Conservation (phyloP, 2,329 filamentous ascomycete species). For the Escovopsis sp. region DNA sequence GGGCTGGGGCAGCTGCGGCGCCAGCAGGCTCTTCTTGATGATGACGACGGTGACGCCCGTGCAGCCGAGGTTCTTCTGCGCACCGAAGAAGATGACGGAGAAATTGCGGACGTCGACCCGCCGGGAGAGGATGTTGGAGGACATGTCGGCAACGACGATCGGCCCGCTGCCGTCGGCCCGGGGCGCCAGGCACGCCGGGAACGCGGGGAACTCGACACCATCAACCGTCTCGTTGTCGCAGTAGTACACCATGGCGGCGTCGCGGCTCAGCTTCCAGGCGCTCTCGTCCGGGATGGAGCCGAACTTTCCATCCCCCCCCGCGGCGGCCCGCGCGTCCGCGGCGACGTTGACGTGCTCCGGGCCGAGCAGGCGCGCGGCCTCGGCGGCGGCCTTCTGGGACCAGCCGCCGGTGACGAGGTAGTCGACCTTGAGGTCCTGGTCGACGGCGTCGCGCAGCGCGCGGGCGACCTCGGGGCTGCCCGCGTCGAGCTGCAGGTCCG, state of each 20-base stretch:
- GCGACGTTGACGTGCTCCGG: slow-evolving; percentile 68
- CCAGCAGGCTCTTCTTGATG: slow-evolving; percentile 66
- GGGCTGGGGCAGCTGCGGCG: slow-evolving; percentile 51
- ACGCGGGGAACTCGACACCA: slow-evolving; percentile 75
- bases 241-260: slow-evolving; percentile 66
- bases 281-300: slow-evolving; percentile 66
- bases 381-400: slow-evolving; percentile 75
- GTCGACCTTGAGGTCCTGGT: slow-evolving; percentile 62
- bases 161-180: slow-evolving; percentile 46
- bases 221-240: slow-evolving; percentile 94
- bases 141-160: slow-evolving; percentile 85
- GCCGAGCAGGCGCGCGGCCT: slow-evolving; percentile 65
- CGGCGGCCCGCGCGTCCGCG: slow-evolving; percentile 34
- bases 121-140: slow-evolving; percentile 79
- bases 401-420: slow-evolving; percentile 85
- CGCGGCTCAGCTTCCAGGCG: slow-evolving; percentile 58
- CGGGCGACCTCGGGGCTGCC: slow-evolving; percentile 38
- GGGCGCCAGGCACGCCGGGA: slow-evolving; percentile 49
- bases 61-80: slow-evolving; percentile 85
- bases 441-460: slow-evolving; percentile 47
- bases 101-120: slow-evolving; percentile 66
- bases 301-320: slow-evolving; percentile 50
- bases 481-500: slow-evolving; percentile 36
- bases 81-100: slow-evolving; percentile 77
- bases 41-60: slow-evolving; percentile 80